These are phyloP conservation scores for Ogataea neopini DNA, from an alignment of 805 yeast species.

Conservation along the genomic window DNA sequence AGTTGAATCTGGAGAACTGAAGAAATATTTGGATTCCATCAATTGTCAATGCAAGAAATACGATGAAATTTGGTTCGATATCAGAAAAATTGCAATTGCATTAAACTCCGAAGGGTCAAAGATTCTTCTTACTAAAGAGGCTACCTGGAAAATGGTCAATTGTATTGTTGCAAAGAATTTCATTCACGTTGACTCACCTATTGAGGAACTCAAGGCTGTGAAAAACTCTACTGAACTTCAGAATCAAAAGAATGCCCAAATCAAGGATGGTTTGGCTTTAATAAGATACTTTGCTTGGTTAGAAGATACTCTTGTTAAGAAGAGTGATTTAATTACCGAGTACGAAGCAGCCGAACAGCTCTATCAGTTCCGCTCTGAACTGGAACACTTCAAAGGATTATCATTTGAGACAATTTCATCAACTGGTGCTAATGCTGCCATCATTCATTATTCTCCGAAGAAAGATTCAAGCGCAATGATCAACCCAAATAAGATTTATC, in stretches of 20 bases:
- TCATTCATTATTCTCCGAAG: conserved; percentile 71
- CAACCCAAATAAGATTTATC: conserved; percentile 53
- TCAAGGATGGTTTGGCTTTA: conserved; percentile 60
- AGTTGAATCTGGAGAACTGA: conserved; percentile 27
- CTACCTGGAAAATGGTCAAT: conserved; percentile 70
- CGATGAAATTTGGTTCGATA: conserved; percentile 45
- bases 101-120: conserved; percentile 26
- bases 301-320: conserved; percentile 46
- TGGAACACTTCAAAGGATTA: conserved; percentile 57
- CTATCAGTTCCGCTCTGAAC: conserved; percentile 51
- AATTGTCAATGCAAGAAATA: conserved; percentile 47
- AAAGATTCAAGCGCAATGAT: conserved; percentile 45
- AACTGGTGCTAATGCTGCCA: conserved; percentile 74
- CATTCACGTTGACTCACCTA: conserved; percentile 54
- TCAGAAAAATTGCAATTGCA: conserved; percentile 38
- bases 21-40: conserved; percentile 42
- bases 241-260: conserved; percentile 54
- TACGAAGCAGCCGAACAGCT: conserved; percentile 65
- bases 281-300: conserved; percentile 58
- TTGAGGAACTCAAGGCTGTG: conserved; percentile 52
- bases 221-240: conserved; percentile 50
- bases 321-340: conserved; percentile 55
- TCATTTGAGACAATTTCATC: conserved; percentile 77
- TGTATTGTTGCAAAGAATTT: conserved; percentile 43
- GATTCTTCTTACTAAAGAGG: conserved; percentile 53